phyloP scores from a whole-genome alignment of 2,329 filamentous ascomycete species.

The Orbilia javanica region DNA sequence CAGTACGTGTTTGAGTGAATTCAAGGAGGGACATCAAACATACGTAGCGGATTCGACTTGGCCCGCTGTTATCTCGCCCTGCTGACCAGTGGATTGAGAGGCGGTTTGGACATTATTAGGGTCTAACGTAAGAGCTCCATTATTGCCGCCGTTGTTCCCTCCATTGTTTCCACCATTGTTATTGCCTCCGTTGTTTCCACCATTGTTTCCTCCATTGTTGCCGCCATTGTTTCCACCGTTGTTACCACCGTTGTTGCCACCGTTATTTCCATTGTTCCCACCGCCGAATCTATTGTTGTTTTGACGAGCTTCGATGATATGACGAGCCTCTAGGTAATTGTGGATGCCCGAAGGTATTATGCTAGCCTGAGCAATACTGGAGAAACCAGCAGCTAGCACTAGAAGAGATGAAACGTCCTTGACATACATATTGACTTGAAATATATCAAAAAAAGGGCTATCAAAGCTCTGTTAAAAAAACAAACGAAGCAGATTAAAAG shows the following conservation, averaged over 20 bases:
- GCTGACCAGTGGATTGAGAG: conserved; percentile 66
- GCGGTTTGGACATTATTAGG: conserved; percentile 66
- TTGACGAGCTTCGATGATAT: conserved; percentile 54
- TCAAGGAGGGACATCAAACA: conserved; percentile 45
- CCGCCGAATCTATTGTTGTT: conserved; percentile 35
- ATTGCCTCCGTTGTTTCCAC: conserved; percentile 30
- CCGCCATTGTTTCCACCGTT: conserved; percentile 37
- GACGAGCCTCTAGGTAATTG: conserved; percentile 40
- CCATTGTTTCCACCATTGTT: conserved; percentile 30
- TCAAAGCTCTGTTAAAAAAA: conserved; percentile 30
- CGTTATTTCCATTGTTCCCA: conserved; percentile 44
- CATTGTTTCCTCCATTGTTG: conserved; percentile 32
- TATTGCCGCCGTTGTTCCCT: not conserved
- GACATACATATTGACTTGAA: conserved; percentile 52
- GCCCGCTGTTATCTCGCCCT: conserved; percentile 63
- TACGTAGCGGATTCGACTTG: conserved; percentile 68
- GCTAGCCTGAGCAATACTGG: conserved; percentile 49
- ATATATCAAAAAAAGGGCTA: conserved; percentile 34
- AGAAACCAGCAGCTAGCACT: conserved; percentile 42
- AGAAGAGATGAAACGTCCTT: conserved; percentile 54
- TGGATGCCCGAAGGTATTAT: conserved; percentile 34
- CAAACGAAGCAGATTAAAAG: conserved; percentile 36
- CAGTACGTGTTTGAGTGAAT: not conserved
- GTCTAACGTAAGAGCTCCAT: conserved; percentile 63
- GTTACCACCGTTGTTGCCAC: conserved; percentile 30